Conservation (phyloP, 2,329 filamentous ascomycete genomes). For the Macroventuria anomochaeta region DNA sequence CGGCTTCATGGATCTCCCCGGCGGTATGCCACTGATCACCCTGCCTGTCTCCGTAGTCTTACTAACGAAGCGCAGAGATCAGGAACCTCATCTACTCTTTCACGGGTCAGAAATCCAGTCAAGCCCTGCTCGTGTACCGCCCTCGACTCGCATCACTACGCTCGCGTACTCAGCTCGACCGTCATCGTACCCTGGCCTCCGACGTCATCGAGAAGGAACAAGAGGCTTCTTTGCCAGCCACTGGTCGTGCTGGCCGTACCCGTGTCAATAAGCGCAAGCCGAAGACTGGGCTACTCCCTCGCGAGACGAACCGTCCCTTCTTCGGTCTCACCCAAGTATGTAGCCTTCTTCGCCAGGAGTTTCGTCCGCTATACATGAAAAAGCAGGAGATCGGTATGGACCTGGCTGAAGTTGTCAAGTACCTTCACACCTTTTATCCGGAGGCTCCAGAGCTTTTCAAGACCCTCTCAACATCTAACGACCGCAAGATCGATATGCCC, state of each 20-base stretch:
- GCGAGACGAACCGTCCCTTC: constrained; percentile 33
- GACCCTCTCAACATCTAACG: constrained; percentile 2
- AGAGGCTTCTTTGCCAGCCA: constrained; percentile 10
- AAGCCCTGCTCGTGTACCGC: constrained; percentile 35
- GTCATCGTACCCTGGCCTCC: constrained; percentile 22
- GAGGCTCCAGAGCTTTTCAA: constrained; percentile 2
- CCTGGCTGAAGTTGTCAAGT: constrained; percentile 27
- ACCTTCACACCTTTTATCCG: constrained; percentile 32
- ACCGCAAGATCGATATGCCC: constrained; percentile 23
- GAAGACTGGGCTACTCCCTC: constrained; percentile 2
- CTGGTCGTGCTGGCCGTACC: background rate
- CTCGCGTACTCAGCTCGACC: constrained; percentile 29
- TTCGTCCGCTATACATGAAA: constrained; percentile 30
- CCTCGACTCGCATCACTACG: constrained; percentile 36
- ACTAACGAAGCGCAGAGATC: constrained; percentile 26
- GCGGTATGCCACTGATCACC: constrained; percentile 16
- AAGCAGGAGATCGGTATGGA: constrained; percentile 39
- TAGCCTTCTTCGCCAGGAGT: constrained; percentile 35
- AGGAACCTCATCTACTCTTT: constrained; percentile 38
- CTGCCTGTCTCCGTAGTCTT: background rate
- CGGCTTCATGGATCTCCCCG: constrained; percentile 31
- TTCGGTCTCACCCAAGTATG: constrained; percentile 37
- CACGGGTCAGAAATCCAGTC: constrained; percentile 13
- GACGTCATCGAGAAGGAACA: constrained; percentile 23
- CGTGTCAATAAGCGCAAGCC: background rate